These are phyloP conservation scores for Carallia pectinifolia DNA, from an alignment of 345 rosid species.

Conservation along the genomic window DNA sequence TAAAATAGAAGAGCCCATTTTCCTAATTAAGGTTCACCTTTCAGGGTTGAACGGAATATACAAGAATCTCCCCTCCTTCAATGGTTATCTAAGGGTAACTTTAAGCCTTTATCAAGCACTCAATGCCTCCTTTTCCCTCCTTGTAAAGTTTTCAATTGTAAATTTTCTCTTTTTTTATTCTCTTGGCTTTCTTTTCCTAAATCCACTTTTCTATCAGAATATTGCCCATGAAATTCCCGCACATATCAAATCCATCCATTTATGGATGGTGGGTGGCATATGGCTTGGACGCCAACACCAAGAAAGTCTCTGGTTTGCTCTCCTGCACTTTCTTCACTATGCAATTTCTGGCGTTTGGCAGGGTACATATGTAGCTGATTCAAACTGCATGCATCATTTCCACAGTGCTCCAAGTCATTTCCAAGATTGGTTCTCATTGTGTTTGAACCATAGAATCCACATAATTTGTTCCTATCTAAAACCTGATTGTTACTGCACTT, in stretches of 20 bases:
- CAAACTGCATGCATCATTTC: neutral
- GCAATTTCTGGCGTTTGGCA: constrained; percentile 51
- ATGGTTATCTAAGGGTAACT: constrained; percentile 15
- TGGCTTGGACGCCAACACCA: constrained; percentile 72
- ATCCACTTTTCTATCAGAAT: constrained; percentile 16
- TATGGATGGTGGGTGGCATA: constrained; percentile 59
- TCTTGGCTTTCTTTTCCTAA: neutral
- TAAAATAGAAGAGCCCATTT: constrained; percentile 16
- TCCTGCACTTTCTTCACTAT: constrained; percentile 32
- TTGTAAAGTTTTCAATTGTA: constrained; percentile 33
- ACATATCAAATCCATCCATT: constrained; percentile 62
- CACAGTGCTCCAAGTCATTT: constrained; percentile 14
- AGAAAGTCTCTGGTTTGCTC: constrained; percentile 94
- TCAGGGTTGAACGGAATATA: constrained; percentile 40
- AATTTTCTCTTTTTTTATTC: constrained; percentile 7
- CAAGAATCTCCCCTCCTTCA: constrained; percentile 37
- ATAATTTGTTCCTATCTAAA: constrained; percentile 49
- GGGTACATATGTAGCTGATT: constrained; percentile 50
- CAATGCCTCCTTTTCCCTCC: constrained; percentile 28
- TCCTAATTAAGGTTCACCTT: constrained; percentile 26
- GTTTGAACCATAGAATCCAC: constrained; percentile 46
- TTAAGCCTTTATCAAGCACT: constrained; percentile 27
- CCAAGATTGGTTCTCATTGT: constrained; percentile 19
- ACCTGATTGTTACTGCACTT: constrained; percentile 31
- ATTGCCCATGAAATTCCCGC: constrained; percentile 4